Percentiles rank a stretch among this genome's conserved stretches.
Evolutionary conservation across 768 basidiomycete genomes (phyloP).

Genomic region (Tricholoma saponaceum): DNA sequence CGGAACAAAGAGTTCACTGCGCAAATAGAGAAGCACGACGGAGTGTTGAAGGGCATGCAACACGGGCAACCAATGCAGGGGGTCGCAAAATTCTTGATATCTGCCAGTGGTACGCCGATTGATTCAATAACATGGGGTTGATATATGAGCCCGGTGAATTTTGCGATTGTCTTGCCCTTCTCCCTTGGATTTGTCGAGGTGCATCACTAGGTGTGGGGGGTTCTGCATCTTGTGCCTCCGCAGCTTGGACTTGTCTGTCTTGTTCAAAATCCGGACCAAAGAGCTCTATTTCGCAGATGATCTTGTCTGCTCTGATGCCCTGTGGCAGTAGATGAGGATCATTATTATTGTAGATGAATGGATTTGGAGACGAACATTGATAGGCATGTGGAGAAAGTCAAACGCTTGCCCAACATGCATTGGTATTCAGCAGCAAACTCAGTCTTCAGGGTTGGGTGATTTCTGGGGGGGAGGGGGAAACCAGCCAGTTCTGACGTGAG

Average conservation of each 20-base stretch:
- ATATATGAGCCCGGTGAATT: slow-evolving; percentile 90
- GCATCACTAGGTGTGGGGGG: slow-evolving; percentile 33
- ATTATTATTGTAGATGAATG: neutral
- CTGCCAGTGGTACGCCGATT: slow-evolving; percentile 79
- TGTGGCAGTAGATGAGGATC: slow-evolving; percentile 65
- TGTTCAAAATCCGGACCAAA: slow-evolving; percentile 89
- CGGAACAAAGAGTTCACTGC: no score
- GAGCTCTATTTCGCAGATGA: slow-evolving; percentile 94
- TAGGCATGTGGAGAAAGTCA: slow-evolving; percentile 98
- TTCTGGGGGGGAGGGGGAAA: no score
- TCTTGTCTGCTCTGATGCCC: slow-evolving; percentile 97
- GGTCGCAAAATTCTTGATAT: slow-evolving; percentile 98
- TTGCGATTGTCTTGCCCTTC: slow-evolving; percentile 92
- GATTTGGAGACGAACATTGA: slow-evolving; percentile 68
- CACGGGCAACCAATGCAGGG: slow-evolving; percentile 87
- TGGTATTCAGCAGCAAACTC: slow-evolving; percentile 96
- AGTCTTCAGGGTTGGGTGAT: slow-evolving; percentile 96
- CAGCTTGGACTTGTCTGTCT: slow-evolving; percentile 47
- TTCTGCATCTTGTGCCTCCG: slow-evolving; percentile 39
- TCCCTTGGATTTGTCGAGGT: slow-evolving; percentile 73
- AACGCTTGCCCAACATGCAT: slow-evolving; percentile 90
- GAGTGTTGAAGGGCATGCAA: no score
- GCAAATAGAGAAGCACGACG: no score
- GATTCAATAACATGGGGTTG: slow-evolving; percentile 99
- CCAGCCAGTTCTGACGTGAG: no score